Evolutionary conservation across 202 grass and related monocot genomes (phyloP).

Genomic region (Bolboschoenoplectus hybrid): DNA sequence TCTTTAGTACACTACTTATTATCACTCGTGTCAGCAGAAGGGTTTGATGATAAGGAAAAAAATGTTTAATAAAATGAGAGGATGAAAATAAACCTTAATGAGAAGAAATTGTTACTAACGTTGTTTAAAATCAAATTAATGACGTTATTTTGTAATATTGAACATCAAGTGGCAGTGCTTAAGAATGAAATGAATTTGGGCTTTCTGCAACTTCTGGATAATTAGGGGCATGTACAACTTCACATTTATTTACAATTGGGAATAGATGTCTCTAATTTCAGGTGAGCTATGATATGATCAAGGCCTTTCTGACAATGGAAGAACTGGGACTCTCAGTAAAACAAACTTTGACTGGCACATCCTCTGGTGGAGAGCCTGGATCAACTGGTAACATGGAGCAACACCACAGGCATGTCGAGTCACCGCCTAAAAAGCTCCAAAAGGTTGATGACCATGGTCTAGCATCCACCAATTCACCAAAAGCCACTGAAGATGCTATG

Average conservation of each 20-base stretch:
- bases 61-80: constrained; percentile 18
- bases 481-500: constrained; percentile 54
- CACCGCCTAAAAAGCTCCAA: constrained; percentile 52
- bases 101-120: not conserved
- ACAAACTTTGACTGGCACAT: constrained; percentile 45
- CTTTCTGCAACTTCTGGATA: not conserved
- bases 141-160: too few relatives aligned
- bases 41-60: not conserved
- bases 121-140: constrained; percentile 6
- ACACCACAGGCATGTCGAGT: constrained; percentile 24
- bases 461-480: not conserved
- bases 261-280: constrained; percentile 39
- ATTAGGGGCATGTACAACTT: not conserved
- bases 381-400: not conserved
- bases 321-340: constrained; percentile 51
- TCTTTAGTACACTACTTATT: not conserved
- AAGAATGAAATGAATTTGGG: constrained; percentile 8
- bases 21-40: not conserved
- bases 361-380: constrained; percentile 16
- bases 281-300: constrained; percentile 86
- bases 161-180: not conserved
- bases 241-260: not conserved
- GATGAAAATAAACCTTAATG: not conserved
- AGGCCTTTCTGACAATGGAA: constrained; percentile 62
- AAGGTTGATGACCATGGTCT: constrained; percentile 41